Evolutionary conservation across 179 eudicot genomes (phyloP).

Genomic region (Beta corolliflora): DNA sequence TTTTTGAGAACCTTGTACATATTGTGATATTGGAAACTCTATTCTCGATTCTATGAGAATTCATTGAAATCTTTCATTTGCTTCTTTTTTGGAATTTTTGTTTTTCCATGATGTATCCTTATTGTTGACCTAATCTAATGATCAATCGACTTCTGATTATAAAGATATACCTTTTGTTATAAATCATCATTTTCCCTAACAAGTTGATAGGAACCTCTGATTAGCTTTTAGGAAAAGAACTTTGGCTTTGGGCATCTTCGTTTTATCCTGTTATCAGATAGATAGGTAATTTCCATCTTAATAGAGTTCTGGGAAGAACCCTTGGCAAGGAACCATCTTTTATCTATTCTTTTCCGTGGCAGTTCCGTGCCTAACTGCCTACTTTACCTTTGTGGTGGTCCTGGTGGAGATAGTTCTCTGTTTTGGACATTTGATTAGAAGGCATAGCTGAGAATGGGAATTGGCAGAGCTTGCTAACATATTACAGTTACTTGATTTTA

Average conservation of each 20-base stretch:
- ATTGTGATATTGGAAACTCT: too few relatives aligned
- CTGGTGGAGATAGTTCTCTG: background rate
- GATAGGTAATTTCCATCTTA: background rate
- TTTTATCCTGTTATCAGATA: background rate
- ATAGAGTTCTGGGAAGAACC: background rate
- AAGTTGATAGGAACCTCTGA: background rate
- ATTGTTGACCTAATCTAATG: background rate
- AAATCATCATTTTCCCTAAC: background rate
- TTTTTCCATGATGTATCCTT: background rate
- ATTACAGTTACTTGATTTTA: background rate
- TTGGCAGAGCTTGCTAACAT: background rate
- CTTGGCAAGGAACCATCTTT: background rate
- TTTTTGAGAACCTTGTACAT: too few relatives aligned
- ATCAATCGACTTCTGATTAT: background rate
- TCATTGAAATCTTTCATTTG: too few relatives aligned
- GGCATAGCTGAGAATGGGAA: background rate
- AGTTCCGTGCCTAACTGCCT: background rate
- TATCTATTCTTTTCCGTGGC: background rate
- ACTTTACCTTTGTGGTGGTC: background rate
- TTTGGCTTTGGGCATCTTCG: background rate
- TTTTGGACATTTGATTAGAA: background rate
- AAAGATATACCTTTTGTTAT: background rate
- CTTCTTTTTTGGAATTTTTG: background rate
- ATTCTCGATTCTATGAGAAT: too few relatives aligned
- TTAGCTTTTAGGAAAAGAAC: background rate